These are phyloP conservation scores for Monosporascus ibericus DNA, from an alignment of 2,329 filamentous ascomycete genomes.

Conservation along the genomic window DNA sequence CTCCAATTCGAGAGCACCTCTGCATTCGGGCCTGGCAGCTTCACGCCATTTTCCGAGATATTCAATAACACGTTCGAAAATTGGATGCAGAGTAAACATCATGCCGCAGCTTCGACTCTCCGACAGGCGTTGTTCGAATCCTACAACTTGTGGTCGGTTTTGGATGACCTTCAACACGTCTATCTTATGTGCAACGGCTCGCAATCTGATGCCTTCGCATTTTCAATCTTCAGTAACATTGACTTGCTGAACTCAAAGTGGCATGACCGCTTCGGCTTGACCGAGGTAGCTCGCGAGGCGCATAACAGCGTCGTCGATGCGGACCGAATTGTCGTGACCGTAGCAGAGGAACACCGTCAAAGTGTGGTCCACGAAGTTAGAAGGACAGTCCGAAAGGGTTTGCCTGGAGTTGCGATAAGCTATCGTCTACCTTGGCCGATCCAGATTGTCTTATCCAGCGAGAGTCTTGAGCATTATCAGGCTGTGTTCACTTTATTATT, in stretches of 20 bases:
- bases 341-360: constrained; percentile 34
- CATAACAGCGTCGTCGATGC: constrained; percentile 55
- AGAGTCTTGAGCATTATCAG: constrained; percentile 62
- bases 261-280: constrained; percentile 78
- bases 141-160: constrained; percentile 58
- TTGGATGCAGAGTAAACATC: constrained; percentile 74
- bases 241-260: constrained; percentile 56
- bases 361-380: constrained; percentile 40
- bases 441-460: constrained; percentile 65
- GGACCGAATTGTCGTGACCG: constrained; percentile 56
- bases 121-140: constrained; percentile 60
- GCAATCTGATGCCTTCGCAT: constrained; percentile 58
- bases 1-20: constrained; percentile 52
- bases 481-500: constrained; percentile 68
- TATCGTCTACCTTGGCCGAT: constrained; percentile 64
- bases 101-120: constrained; percentile 60
- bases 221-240: constrained; percentile 68
- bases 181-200: constrained; percentile 75
- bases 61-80: constrained; percentile 64
- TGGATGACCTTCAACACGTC: constrained; percentile 63
- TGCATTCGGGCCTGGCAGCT: constrained; percentile 38
- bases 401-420: constrained; percentile 58
- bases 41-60: constrained; percentile 68
- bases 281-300: constrained; percentile 68
- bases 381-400: constrained; percentile 52